These are phyloP conservation scores for Cryphonectria naterciae DNA, from an alignment of 2,329 filamentous ascomycete species.

Conservation along the genomic window DNA sequence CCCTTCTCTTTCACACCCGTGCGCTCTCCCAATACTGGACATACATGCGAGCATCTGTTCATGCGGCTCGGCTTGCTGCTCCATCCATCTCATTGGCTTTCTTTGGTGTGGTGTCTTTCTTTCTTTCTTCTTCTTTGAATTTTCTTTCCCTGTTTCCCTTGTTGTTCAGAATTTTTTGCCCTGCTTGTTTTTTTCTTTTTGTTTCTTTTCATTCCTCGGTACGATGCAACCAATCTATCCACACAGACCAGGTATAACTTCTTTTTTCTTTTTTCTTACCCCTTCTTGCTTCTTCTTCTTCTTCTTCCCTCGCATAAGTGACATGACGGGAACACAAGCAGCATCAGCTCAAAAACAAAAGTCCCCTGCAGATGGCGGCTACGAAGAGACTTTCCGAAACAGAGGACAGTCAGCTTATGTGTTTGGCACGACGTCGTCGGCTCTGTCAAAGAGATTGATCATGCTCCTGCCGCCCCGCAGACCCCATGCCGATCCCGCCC, in stretches of 20 bases:
- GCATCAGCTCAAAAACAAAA: background rate
- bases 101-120: background rate
- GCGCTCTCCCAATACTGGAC: background rate
- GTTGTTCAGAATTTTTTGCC: background rate
- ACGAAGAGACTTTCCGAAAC: background rate
- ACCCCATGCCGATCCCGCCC: constrained; percentile 13
- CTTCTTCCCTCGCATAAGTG: background rate
- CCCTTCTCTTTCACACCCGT: too few species aligned
- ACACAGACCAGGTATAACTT: background rate
- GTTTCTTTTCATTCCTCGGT: background rate
- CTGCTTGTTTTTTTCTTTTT: background rate
- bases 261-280: too few species aligned
- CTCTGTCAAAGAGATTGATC: background rate
- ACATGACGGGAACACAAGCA: background rate
- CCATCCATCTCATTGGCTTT: background rate
- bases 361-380: background rate
- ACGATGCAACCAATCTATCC: background rate
- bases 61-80: constrained; percentile 6
- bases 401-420: background rate
- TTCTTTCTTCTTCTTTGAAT: background rate
- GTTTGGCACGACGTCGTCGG: background rate
- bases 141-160: background rate
- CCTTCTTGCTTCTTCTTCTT: too few species aligned
- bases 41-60: background rate
- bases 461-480: background rate